phyloP scores from a whole-genome alignment of 345 rosid genomes.

The Pelargonium nanum region DNA sequence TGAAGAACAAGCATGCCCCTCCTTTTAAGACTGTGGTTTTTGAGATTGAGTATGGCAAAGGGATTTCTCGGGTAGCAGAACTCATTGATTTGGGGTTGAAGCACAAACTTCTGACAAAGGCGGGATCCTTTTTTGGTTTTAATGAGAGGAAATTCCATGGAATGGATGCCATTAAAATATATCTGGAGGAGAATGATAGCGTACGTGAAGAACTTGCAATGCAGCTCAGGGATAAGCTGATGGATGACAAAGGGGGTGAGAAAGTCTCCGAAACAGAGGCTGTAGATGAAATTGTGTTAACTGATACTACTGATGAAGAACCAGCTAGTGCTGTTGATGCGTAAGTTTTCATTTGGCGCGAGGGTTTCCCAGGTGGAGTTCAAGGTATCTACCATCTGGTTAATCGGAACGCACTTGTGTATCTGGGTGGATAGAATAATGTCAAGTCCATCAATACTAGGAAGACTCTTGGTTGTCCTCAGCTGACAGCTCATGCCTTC shows the following conservation, averaged over 20 bases:
- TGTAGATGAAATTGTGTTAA: slow-evolving; percentile 16
- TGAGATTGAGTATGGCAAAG: slow-evolving; percentile 94
- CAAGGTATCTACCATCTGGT: too few relatives aligned
- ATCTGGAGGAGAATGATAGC: slow-evolving; percentile 34
- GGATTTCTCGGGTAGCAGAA: slow-evolving; percentile 65
- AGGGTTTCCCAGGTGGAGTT: too few relatives aligned
- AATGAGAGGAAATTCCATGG: slow-evolving; percentile 52
- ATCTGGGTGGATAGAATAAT: too few relatives aligned
- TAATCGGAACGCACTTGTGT: too few relatives aligned
- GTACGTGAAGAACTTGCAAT: slow-evolving; percentile 47
- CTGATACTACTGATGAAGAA: slow-evolving; percentile 57
- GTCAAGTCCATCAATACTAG: too few relatives aligned
- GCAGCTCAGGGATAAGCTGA: slow-evolving; percentile 57
- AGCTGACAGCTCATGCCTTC: too few relatives aligned
- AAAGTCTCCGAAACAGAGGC: slow-evolving; percentile 20
- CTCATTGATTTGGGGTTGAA: slow-evolving; percentile 64
- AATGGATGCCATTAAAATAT: slow-evolving; percentile 68
- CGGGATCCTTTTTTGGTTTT: slow-evolving; percentile 36
- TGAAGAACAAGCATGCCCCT: slow-evolving; percentile 93
- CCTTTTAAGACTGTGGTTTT: slow-evolving; percentile 77
- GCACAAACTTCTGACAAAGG: slow-evolving; percentile 53
- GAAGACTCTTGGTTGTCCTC: too few relatives aligned
- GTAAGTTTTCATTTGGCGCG: slow-evolving; percentile 12
- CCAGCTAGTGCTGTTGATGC: slow-evolving; percentile 49
- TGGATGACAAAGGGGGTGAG: slow-evolving; percentile 17